These are phyloP conservation scores for Lathyrus tuberosus DNA, from an alignment of 306 rosid species.

Conservation along the genomic window DNA sequence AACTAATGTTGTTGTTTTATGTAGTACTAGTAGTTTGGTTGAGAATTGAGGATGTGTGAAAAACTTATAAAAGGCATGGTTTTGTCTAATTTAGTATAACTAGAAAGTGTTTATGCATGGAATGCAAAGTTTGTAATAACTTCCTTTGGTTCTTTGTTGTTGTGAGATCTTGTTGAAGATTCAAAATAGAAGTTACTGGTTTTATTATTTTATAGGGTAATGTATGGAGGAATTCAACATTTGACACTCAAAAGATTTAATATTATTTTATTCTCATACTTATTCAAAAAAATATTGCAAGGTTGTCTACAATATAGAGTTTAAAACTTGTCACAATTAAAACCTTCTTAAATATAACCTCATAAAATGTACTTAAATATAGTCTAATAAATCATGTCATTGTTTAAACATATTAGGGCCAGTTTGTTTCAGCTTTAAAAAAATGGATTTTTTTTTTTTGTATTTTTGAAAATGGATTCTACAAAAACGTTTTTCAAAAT, in stretches of 20 bases:
- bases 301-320: neutral
- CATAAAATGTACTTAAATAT: no score
- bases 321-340: no score
- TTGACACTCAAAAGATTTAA: neutral
- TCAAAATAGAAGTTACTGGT: slow-evolving; percentile 3
- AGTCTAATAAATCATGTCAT: no score
- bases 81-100: slow-evolving; percentile 15
- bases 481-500: no score
- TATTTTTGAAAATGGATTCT: no score
- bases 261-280: neutral
- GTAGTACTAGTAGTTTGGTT: neutral
- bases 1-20: slow-evolving; percentile 13
- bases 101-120: neutral
- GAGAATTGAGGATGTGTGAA: neutral
- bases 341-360: no score
- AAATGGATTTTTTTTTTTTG: no score
- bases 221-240: neutral
- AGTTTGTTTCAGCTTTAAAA: no score
- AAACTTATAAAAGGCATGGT: neutral
- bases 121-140: neutral
- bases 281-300: neutral
- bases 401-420: no score
- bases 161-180: neutral
- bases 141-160: neutral
- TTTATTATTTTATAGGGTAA: slow-evolving; percentile 5